phyloP scores from a whole-genome alignment of 1,284 basidiomycete genomes.

The Cryptococcus sp. region DNA sequence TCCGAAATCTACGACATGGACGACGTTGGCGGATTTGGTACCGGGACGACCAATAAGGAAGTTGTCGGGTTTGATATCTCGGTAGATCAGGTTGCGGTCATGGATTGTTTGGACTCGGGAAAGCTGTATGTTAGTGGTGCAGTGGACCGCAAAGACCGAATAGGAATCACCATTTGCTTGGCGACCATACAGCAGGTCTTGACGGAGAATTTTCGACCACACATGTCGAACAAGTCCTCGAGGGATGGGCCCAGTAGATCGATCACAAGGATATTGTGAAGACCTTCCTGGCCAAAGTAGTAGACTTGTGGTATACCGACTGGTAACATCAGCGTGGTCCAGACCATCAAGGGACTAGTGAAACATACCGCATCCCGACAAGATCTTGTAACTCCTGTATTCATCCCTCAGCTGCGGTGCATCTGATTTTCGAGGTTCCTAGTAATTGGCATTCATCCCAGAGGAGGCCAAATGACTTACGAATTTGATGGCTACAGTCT shows the following conservation, averaged over 20 bases:
- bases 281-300: conserved; percentile 95
- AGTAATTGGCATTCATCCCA: conserved; percentile 4
- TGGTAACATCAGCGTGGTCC: conserved; percentile 43
- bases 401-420: conserved; percentile 94
- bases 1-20: conserved; percentile 89
- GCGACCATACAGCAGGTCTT: conserved; percentile 98
- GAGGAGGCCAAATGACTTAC: conserved; percentile 54
- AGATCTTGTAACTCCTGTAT: conserved; percentile 93
- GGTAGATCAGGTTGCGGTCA: conserved; percentile 94
- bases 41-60: conserved; percentile 88
- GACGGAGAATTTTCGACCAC: conserved; percentile 85
- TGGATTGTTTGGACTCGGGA: conserved; percentile 90
- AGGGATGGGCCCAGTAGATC: conserved; percentile 89
- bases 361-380: conserved; percentile 81
- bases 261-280: conserved; percentile 95
- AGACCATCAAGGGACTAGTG: conserved; percentile 8
- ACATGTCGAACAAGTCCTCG: conserved; percentile 96
- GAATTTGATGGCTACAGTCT: conserved; percentile 97
- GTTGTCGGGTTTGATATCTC: conserved; percentile 97
- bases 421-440: conserved; percentile 95
- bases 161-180: conserved; percentile 77
- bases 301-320: conserved; percentile 92
- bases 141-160: neutral
- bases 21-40: conserved; percentile 77
- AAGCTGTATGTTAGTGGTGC: conserved; percentile 56